Percentiles rank a stretch among this genome's conserved stretches.
Evolutionary conservation across 192 early-diverging fungal genomes (phyloP).

Genomic region (Borealophlyctis nickersoniae): DNA sequence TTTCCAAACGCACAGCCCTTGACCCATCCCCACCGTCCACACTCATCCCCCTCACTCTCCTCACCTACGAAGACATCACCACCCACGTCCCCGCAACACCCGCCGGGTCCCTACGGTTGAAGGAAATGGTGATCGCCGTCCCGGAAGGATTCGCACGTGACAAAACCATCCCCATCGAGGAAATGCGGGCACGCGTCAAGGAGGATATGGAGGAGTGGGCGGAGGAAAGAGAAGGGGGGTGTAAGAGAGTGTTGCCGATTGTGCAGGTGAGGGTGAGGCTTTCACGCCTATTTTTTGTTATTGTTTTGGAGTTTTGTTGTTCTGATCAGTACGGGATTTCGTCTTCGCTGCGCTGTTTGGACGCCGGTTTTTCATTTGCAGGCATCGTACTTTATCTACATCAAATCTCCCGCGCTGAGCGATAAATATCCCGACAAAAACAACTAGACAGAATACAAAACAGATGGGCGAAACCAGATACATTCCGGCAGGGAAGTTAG

Average conservation of each 20-base stretch:
- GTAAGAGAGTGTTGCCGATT: slow-evolving; percentile 28
- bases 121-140: slow-evolving; percentile 65
- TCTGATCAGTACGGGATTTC: too few relatives aligned
- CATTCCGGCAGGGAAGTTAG: too few relatives aligned
- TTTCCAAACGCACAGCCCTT: neutral
- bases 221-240: slow-evolving; percentile 4
- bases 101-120: slow-evolving; percentile 43
- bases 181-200: slow-evolving; percentile 5
- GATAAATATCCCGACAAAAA: too few relatives aligned
- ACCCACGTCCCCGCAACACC: slow-evolving; percentile 6
- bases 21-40: neutral
- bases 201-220: slow-evolving; percentile 28
- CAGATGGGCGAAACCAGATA: too few relatives aligned
- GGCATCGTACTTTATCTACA: too few relatives aligned
- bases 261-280: too few relatives aligned
- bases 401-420: too few relatives aligned
- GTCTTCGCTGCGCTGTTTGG: too few relatives aligned
- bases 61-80: slow-evolving; percentile 26
- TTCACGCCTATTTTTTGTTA: too few relatives aligned
- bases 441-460: too few relatives aligned
- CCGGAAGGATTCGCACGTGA: slow-evolving; percentile 58
- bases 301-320: too few relatives aligned
- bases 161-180: slow-evolving; percentile 10
- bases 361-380: too few relatives aligned
- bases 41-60: slow-evolving; percentile 25